Percentiles rank a stretch among this genome's conserved stretches.
Conservation (phyloP, 176 grass and related monocot genomes). For the Puccinellia tenuiflora region DNA sequence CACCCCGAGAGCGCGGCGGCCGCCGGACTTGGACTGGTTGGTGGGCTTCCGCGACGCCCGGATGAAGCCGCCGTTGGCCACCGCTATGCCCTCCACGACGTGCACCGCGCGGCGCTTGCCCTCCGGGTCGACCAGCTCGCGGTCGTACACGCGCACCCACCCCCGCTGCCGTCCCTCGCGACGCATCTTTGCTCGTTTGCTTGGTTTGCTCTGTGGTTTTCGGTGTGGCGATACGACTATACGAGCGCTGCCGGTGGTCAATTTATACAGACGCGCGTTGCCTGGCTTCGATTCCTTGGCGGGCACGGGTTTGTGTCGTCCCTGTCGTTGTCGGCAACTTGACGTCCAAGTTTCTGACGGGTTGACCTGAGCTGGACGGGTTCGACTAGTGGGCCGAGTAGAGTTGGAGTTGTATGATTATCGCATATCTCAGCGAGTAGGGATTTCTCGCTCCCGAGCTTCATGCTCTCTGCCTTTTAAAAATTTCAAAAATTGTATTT, state of each 20-base stretch:
- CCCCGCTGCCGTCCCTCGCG: conserved; percentile 33
- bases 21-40: not conserved
- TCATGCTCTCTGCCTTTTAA: too few species aligned
- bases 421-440: too few species aligned
- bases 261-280: not conserved
- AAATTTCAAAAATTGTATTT: too few species aligned
- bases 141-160: conserved; percentile 26
- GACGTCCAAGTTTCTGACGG: not conserved
- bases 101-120: conserved; percentile 18
- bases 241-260: not conserved
- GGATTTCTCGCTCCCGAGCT: too few species aligned
- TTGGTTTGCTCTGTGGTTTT: not conserved
- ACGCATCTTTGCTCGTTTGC: conserved; percentile 5
- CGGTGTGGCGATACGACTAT: not conserved
- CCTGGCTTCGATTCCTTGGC: not conserved
- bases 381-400: too few species aligned
- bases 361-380: not conserved
- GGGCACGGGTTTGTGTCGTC: not conserved
- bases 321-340: not conserved
- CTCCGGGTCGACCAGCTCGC: conserved; percentile 1
- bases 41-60: not conserved
- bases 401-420: too few species aligned
- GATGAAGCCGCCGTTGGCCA: conserved; percentile 17
- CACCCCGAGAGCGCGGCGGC: not conserved
- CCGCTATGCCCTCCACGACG: not conserved